phyloP scores from a whole-genome alignment of 306 rosid species.

The Vigna radiata region DNA sequence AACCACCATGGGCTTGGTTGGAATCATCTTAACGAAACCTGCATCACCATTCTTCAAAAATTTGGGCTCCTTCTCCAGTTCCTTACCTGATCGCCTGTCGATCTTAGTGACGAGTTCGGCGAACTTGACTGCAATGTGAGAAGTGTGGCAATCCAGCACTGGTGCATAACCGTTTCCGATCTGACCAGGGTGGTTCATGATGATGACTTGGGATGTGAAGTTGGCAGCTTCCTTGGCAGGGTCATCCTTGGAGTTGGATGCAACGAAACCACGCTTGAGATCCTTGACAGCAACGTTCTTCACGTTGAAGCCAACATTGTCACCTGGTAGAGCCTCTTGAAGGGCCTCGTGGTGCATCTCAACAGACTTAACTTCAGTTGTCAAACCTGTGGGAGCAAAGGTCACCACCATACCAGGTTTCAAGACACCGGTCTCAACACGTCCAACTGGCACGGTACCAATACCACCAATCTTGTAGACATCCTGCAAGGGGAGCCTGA shows the following conservation, averaged over 20 bases:
- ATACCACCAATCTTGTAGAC: constrained; percentile 60
- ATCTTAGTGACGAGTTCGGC: constrained; percentile 59
- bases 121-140: constrained; percentile 66
- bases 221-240: constrained; percentile 56
- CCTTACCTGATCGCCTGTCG: constrained; percentile 62
- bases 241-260: constrained; percentile 54
- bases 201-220: constrained; percentile 53
- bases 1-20: constrained; percentile 58
- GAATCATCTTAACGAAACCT: constrained; percentile 50
- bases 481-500: constrained; percentile 54
- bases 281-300: constrained; percentile 59
- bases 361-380: constrained; percentile 60
- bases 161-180: constrained; percentile 58
- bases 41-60: constrained; percentile 60
- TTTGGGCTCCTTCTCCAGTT: constrained; percentile 55
- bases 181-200: constrained; percentile 56
- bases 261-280: constrained; percentile 56
- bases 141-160: constrained; percentile 68
- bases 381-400: constrained; percentile 50
- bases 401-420: constrained; percentile 53
- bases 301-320: constrained; percentile 54
- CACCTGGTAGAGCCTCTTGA: constrained; percentile 49
- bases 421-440: constrained; percentile 50
- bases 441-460: constrained; percentile 57
- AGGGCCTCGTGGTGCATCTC: constrained; percentile 61